Base-by-base conservation (phyloP, 352 stramenopile species). In the Peronospora destructor region DNA sequence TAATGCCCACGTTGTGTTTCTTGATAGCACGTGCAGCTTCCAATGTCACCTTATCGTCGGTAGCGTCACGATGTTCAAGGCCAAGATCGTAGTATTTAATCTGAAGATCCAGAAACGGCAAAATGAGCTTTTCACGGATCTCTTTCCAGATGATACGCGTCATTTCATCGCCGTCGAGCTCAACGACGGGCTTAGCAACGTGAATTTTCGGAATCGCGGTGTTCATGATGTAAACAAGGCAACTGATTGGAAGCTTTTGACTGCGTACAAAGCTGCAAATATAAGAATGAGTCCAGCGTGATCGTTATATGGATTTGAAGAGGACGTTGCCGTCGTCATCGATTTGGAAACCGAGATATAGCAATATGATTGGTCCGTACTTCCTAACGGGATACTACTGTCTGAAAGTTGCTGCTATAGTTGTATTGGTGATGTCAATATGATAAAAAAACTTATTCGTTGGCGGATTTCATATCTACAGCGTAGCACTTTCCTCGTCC, bases 151-250 rank as follows among this genome's bases (percentile, higher is more conserved):
- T 85, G 43, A 86, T 68, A 53, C 81, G 76, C 30, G 79, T 92
- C 81, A 94, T 94, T 57, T 93, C 84, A 49, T 95, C 84, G 14
- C 82, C 80, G 46, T 92, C 80, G 30, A 93, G 72, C 47, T 93
- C 82, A n/a, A 93, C 80, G 32, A 93, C 66, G 5, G 78, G 79
- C 41, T 93, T 93, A 23, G 69, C 54, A 12, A 91, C 82, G 17
- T 61, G 61, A 59, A 93, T 84, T 68, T 93, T 93, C 48, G 67
- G 55, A 33, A 78, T 67, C 28, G 54, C 53, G 17, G 37, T 59
- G 49, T 30, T 41, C 60, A 68, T 68, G 21, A 8, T 39, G 28
- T 6, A 14, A 36, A 36, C 11, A 14, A 32, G 19, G 26, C 28
- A 28, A 35, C 30, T 38, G 19, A 28, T n/a, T 14, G 16, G 5